Evolutionary conservation across 208 protist genomes (phyloP).

Genomic region (Phytomonas francai): DNA sequence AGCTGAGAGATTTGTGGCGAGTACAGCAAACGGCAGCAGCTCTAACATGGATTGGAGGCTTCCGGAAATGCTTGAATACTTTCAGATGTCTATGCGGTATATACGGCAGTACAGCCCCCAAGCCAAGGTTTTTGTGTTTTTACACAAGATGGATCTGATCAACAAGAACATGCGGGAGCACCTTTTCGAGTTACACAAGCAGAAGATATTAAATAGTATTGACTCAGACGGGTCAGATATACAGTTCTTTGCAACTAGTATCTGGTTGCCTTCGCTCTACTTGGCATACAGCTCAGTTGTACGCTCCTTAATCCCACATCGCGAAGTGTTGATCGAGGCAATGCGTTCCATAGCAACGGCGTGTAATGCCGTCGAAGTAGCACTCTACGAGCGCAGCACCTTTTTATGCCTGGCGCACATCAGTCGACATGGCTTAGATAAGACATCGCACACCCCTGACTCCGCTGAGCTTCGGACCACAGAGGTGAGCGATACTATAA

Average conservation of each 20-base stretch:
- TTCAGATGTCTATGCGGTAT: constrained; percentile 92
- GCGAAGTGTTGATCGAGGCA: constrained; percentile 85
- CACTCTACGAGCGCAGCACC: constrained; percentile 97
- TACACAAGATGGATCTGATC: constrained; percentile 99
- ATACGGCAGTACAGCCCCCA: constrained; percentile 93
- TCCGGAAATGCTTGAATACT: constrained; percentile 96
- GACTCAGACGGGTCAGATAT: constrained; percentile 62
- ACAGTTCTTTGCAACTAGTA: constrained; percentile 96
- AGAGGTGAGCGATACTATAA: constrained; percentile 84
- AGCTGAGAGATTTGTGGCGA: not conserved
- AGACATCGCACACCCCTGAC: constrained; percentile 12
- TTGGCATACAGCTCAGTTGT: constrained; percentile 93
- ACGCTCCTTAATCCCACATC: constrained; percentile 96
- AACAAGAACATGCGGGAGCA: constrained; percentile 46
- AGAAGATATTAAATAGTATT: constrained; percentile 57
- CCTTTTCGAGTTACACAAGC: constrained; percentile 66
- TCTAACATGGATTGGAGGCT: constrained; percentile 62
- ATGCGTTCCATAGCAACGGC: constrained; percentile 90
- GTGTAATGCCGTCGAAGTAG: constrained; percentile 96
- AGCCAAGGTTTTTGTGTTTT: constrained; percentile 97
- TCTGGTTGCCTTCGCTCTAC: constrained; percentile 99
- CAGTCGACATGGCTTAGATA: constrained; percentile 28
- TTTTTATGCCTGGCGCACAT: constrained; percentile 96
- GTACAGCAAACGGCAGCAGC: constrained; percentile 14
- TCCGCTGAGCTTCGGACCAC: constrained; percentile 62